Evolutionary conservation across 2,329 filamentous ascomycete genomes (phyloP), one percentile per base, ranked within the genome.

Genomic region (Emydomyces testavorans): DNA sequence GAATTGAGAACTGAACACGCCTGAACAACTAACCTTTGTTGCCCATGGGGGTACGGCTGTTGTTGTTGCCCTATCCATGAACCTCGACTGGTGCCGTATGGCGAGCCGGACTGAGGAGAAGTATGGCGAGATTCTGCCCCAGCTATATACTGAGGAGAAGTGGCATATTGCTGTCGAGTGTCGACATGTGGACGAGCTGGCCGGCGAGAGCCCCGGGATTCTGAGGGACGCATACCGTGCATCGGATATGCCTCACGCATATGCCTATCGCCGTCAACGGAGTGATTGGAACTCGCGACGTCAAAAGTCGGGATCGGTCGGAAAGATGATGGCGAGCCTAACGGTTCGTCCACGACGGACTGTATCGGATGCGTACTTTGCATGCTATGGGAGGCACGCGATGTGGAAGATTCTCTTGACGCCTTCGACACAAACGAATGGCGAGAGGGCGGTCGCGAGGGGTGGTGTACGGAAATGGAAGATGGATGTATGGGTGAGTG

Each of bases 21-120:
- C 50, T 29, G 45, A 43, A 8, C 28, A 7, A 64, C 70, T 65
- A 67, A 78, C 76, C 71, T 67, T 58, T 74, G 70, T 54, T 71
- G 69, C 46, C 65, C 68, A 26, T 67, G 63, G 55, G 72, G 68
- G 48, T 54, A 49, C 36, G 58, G 49, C 31, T 61, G 73, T 24
- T 53, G 51, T 40, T 58, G 51, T 39, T 58, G 73, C 16, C 70
- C 71, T 51, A 64, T 65, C 72, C 77, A 77, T 44, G 70, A 71
- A 24, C 74, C 74, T 61, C 77, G 70, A 41, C 70, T 70, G 52
- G 68, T 70, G 52, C 68, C 67, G 58, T 82, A 78, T 11, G 80
- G 78, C 32, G 80, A 81, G 36, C 76, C 74, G 7, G 71, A 70
- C 51, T 74, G 74, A n/a, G 80, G 78, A 15, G 80, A 82, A 38